Base-by-base conservation (phyloP, 2,329 filamentous ascomycete species). In the Trichoderma atroviride region DNA sequence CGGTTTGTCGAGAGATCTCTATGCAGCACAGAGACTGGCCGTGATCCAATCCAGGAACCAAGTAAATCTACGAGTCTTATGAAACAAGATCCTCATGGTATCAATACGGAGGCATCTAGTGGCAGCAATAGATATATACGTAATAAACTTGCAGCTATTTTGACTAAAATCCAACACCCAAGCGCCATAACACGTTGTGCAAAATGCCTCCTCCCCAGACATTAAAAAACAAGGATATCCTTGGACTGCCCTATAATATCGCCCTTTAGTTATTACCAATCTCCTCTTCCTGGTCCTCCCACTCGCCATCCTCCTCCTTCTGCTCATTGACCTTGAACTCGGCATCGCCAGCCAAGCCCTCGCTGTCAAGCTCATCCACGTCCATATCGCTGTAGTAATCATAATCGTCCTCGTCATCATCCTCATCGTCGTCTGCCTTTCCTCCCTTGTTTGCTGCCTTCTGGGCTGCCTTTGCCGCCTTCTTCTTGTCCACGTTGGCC, bases 401-500 rank as follows among this genome's bases (percentile, higher is more conserved):
- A 40, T 83, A 82, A 43, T 81, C 81, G 33, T 84, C 78, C 69
- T 80, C 78, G 1, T 81, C 79, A 4, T 81, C 79, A 3, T 81
- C 78, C 16, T 80, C 80, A 3, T 81, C 81, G 1, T 76, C 77
- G 7, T 77, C 79, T 3, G 78, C 79, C 16, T 73, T 76, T 76
- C 5, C 75, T 31, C 74, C 77, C 5, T 75, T 75, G 66, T 82
- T 81, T 4, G 75, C 77, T 56, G 76, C 78, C 72, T 82, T 80
- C 33, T 78, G 77, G 27, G 81, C 81, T 29, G 77, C 81, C 70
- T 82, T 84, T 60, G 77, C 79, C 37, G 78, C 79, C 76, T 90
- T 88, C 83, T 97, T 98, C 81, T 86, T 91, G 81, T 97, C 94
- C 2, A 99, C 88, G 74, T 98, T 98, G 73, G 92, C 94, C 79